Conservation (phyloP, 1,139 yeast genomes). For the Ogataea hybrid region DNA sequence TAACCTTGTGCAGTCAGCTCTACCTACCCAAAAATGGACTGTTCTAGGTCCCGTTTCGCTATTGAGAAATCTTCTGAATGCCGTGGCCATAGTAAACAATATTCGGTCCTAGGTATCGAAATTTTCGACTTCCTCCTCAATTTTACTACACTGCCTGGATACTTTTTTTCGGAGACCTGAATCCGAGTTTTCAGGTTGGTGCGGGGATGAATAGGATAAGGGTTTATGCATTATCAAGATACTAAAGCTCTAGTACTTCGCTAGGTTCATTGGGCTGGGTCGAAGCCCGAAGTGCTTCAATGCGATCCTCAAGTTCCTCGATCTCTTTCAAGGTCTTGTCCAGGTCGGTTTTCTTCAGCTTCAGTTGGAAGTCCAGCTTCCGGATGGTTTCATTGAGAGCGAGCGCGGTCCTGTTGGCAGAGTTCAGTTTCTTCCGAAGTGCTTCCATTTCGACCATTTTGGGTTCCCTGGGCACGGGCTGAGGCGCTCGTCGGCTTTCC, state of each 20-base stretch:
- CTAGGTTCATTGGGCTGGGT: not conserved
- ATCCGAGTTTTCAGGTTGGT: conserved; percentile 6
- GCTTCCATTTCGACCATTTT: conserved; percentile 8
- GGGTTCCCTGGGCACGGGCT: not conserved
- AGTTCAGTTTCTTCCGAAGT: conserved; percentile 12
- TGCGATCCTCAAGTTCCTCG: conserved; percentile 9
- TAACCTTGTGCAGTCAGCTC: not conserved
- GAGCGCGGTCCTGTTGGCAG: conserved; percentile 13
- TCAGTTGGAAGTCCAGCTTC: conserved; percentile 10
- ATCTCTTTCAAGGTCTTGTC: conserved; percentile 9
- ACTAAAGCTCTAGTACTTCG: not conserved
- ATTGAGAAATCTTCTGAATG: conserved; percentile 68
- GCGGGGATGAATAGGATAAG: conserved; percentile 3
- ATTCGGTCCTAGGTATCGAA: not conserved
- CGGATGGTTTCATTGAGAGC: conserved; percentile 10
- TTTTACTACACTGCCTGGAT: not conserved
- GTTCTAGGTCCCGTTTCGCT: conserved; percentile 95
- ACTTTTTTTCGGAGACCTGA: conserved; percentile 8
- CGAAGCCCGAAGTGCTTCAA: conserved; percentile 3
- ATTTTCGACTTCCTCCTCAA: conserved; percentile 1
- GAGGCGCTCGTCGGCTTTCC: conserved; percentile 11
- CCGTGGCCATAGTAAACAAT: conserved; percentile 29
- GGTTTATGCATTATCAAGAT: not conserved
- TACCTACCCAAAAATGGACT: conserved; percentile 83
- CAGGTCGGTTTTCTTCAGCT: conserved; percentile 9